Evolutionary conservation across 441 rosid species (phyloP).

Genomic region (Corymbia citriodora): DNA sequence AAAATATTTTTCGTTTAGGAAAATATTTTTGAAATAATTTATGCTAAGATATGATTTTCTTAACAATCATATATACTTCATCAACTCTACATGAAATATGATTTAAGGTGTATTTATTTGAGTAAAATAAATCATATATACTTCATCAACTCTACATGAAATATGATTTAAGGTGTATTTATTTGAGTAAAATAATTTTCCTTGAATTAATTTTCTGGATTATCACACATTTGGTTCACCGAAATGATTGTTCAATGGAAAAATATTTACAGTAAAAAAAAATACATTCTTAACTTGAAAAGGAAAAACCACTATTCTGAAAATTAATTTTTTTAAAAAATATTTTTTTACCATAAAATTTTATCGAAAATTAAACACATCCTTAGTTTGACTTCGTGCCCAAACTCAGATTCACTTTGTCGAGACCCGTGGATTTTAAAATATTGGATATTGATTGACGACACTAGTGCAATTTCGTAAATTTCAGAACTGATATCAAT

Average conservation of each 20-base stretch:
- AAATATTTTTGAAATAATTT: not conserved
- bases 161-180: not conserved
- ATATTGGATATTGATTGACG: not conserved
- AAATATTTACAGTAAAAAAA: not conserved
- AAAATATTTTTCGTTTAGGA: not conserved
- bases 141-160: not conserved
- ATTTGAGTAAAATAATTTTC: accelerated
- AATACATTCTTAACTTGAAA: not conserved
- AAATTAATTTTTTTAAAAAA: too few species aligned
- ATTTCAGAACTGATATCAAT: not conserved
- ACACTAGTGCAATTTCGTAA: not conserved
- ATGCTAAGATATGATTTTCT: not conserved
- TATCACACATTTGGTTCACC: accelerated
- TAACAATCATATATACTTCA: not conserved
- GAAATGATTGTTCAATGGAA: accelerated
- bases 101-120: too few species aligned
- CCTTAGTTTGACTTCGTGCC: not conserved
- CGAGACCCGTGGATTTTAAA: not conserved
- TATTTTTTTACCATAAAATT: not conserved
- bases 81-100: not conserved
- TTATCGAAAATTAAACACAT: not conserved
- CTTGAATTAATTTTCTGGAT: not conserved
- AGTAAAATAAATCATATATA: not conserved
- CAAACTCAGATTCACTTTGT: not conserved
- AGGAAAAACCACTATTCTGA: not conserved